These are phyloP conservation scores for Achaetomiella virescens DNA, from an alignment of 495 filamentous ascomycete species.

Conservation along the genomic window DNA sequence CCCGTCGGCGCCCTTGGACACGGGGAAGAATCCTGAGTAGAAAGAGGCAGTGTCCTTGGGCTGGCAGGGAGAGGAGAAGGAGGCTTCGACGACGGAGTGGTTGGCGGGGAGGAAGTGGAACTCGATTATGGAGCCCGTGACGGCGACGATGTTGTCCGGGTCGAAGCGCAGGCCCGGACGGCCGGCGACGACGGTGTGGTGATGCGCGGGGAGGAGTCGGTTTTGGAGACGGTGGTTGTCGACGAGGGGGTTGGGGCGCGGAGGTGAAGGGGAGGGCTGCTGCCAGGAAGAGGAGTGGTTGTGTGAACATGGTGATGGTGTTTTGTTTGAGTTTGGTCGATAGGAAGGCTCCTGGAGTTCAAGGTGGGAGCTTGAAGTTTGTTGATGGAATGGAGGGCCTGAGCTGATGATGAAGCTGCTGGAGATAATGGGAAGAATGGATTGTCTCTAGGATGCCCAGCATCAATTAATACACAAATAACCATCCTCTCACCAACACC, in stretches of 20 bases:
- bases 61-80: conserved; percentile 48
- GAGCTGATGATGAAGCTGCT: conserved; percentile 5
- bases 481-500: not conserved
- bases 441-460: not conserved
- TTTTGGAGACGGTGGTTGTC: conserved; percentile 9
- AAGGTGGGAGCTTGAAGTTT: no score
- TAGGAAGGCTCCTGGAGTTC: not conserved
- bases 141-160: conserved; percentile 47
- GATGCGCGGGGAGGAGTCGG: conserved; percentile 10
- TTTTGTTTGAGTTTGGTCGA: not conserved
- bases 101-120: conserved; percentile 54
- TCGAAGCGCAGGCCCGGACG: conserved; percentile 41
- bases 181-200: conserved; percentile 51
- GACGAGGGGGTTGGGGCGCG: conserved; percentile 11
- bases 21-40: conserved; percentile 24
- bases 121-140: conserved; percentile 45
- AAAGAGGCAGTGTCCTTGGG: conserved; percentile 27
- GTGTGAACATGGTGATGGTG: conserved; percentile 17
- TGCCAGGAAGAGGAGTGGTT: conserved; percentile 10
- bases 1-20: conserved; percentile 12
- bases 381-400: no score
- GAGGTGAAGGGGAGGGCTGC: conserved; percentile 1
- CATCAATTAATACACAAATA: not conserved
- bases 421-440: not conserved
- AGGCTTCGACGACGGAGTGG: conserved; percentile 52